Evolutionary conservation across 441 rosid genomes (phyloP).

Genomic region (Adansonia gregorii): DNA sequence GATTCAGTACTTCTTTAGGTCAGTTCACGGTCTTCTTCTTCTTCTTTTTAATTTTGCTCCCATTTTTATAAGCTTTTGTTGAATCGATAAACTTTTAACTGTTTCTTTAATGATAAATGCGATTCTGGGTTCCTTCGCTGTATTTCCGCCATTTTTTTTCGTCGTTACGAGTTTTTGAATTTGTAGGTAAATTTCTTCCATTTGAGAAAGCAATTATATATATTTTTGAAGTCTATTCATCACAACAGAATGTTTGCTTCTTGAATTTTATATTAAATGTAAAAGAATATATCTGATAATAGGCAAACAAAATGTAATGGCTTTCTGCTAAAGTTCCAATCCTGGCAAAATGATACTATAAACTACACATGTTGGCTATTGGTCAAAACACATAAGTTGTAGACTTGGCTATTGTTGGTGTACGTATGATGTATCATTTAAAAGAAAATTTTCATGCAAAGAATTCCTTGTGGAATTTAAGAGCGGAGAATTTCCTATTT

Average conservation of each 20-base stretch:
- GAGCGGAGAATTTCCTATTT: not conserved
- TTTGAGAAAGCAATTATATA: not conserved
- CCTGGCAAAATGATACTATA: not conserved
- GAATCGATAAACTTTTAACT: not conserved
- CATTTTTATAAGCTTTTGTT: not conserved
- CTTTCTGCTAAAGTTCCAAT: not conserved
- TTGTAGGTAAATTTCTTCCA: not conserved
- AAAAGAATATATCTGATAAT: not conserved
- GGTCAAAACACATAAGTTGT: not conserved
- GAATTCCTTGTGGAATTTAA: not conserved
- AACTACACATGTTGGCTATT: conserved; percentile 1
- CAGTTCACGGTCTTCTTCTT: conserved; percentile 24
- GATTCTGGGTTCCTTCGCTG: not conserved
- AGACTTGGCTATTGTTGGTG: not conserved
- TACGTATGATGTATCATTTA: not conserved
- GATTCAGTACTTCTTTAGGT: conserved; percentile 91
- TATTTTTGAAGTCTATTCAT: not conserved
- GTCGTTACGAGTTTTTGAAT: not conserved
- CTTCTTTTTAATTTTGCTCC: too few species aligned
- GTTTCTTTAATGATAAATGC: not conserved
- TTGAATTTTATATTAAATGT: not conserved
- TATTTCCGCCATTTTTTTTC: not conserved
- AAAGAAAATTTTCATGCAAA: not conserved
- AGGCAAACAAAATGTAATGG: not conserved
- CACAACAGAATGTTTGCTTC: not conserved